Evolutionary conservation across 169 alveolate genomes (phyloP), one percentile per base, ranked within the genome.

Genomic region (Cystoisospora suis): DNA sequence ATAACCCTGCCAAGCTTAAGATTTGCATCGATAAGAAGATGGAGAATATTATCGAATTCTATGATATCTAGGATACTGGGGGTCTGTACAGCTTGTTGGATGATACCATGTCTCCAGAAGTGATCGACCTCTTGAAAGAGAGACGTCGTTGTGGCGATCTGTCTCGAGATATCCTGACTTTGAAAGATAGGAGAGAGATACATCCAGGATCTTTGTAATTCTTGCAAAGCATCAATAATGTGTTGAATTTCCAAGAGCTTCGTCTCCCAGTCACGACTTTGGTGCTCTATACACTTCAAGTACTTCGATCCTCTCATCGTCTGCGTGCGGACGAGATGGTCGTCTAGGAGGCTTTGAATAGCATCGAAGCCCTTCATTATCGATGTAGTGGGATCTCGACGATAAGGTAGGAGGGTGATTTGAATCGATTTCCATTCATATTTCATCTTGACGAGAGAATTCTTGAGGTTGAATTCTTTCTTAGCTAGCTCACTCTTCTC

Each of bases 401-500:
- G n/a, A 95, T 94, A 94, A 45, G 95, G 95, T 61, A 93, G 86
- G 42, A 96, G 92, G 27, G 59, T 89, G 58, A 95, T 86, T 83
- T 90, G 96, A 45, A 96, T 90, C n/a, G 95, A 92, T 49, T 95
- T 94, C 99, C 99, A 97, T 56, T 97, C 98, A 32, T 90, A 93
- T 93, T 95, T 90, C 96, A 90, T 95, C 56, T 53, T 88, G 61
- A 75, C 92, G 58, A 93, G 80, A 38, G 94, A 47, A 59, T 87
- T 89, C 90, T 91, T 79, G 88, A 93, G 81, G 61, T 86, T 65
- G 59, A 46, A 90, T 38, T 90, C 96, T 90, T 94, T 95, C 77
- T 93, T 92, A 0, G 96, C 97, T 7, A 94, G 91, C 32, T 90
- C 86, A 5, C 95, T 88, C 72, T 94, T 89, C 88, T 93, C 94